Evolutionary conservation across 495 filamentous ascomycete species (phyloP).

Genomic region (Acidiella bohemica): DNA sequence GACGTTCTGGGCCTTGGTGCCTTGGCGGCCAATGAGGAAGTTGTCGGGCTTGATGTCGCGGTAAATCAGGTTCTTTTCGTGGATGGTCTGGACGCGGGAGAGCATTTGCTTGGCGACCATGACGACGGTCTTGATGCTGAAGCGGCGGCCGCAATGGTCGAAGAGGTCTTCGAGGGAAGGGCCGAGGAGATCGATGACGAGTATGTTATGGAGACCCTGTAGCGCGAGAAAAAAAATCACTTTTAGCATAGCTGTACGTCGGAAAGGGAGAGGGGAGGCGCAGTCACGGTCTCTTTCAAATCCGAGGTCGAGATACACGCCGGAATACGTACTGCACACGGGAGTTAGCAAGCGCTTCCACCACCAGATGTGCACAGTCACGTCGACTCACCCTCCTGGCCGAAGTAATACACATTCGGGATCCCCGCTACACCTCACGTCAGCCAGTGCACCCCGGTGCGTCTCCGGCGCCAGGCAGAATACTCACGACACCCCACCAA

Average conservation of each 20-base stretch:
- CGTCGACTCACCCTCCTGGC: too few relatives aligned
- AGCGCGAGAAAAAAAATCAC: too few relatives aligned
- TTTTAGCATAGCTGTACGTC: too few relatives aligned
- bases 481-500: conserved; percentile 96
- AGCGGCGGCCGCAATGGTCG: conserved; percentile 91
- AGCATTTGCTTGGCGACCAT: conserved; percentile 99
- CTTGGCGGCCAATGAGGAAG: conserved; percentile 92
- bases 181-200: conserved; percentile 94
- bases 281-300: too few relatives aligned
- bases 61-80: conserved; percentile 99
- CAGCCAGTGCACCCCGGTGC: background rate
- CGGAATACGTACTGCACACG: too few relatives aligned
- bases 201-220: conserved; percentile 97
- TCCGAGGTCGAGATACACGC: too few relatives aligned
- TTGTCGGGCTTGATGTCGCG: conserved; percentile 99
- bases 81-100: conserved; percentile 95
- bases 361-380: too few relatives aligned
- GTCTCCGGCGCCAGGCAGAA: too few relatives aligned
- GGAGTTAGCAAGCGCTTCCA: too few relatives aligned
- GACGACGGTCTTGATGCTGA: conserved; percentile 92
- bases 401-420: conserved; percentile 99
- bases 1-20: conserved; percentile 86
- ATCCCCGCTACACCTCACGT: conserved; percentile 58
- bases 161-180: conserved; percentile 96
- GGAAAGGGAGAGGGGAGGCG: too few relatives aligned